A percentile compares a stretch with the other conserved stretches of the same genome.
Conservation (phyloP, 164 flowering plant species). For the Euptelea pleiosperma region DNA sequence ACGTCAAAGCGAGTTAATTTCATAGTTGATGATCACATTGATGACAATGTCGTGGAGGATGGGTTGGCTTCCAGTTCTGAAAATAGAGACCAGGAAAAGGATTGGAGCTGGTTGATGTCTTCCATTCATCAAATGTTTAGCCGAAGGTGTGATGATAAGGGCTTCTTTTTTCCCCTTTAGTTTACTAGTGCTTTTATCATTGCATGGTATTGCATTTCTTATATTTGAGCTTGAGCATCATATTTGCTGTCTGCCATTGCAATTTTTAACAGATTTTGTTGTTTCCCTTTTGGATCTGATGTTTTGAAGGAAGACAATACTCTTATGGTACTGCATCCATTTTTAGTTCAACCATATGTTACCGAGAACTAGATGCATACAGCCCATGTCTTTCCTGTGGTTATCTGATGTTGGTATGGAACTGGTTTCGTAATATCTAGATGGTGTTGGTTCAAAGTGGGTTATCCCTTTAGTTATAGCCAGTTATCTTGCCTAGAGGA, state of each 20-base stretch:
- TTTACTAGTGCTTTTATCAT: neutral
- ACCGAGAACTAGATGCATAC: neutral
- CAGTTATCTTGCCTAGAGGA: too few relatives aligned
- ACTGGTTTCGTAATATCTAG: too few relatives aligned
- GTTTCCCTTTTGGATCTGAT: neutral
- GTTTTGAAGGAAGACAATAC: neutral
- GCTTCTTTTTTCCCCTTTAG: neutral
- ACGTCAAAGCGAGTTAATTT: constrained; percentile 87
- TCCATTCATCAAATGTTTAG: constrained; percentile 93
- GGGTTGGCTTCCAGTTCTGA: constrained; percentile 30
- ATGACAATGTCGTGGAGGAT: constrained; percentile 35
- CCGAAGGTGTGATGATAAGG: constrained; percentile 55
- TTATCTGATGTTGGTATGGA: too few relatives aligned
- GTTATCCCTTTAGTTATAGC: too few relatives aligned
- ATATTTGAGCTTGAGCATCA: neutral
- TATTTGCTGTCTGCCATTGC: neutral
- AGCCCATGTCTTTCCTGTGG: neutral
- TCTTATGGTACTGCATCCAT: neutral
- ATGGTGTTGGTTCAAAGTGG: too few relatives aligned
- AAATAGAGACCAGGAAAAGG: constrained; percentile 52
- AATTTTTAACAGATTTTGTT: neutral
- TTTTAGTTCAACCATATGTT: neutral
- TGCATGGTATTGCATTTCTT: neutral
- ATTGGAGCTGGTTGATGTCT: constrained; percentile 78
- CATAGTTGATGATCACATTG: constrained; percentile 57